Percentiles rank a stretch among this genome's conserved stretches.
phyloP scores from a whole-genome alignment of 2,329 filamentous ascomycete genomes.

The Neonectria magnoliae region DNA sequence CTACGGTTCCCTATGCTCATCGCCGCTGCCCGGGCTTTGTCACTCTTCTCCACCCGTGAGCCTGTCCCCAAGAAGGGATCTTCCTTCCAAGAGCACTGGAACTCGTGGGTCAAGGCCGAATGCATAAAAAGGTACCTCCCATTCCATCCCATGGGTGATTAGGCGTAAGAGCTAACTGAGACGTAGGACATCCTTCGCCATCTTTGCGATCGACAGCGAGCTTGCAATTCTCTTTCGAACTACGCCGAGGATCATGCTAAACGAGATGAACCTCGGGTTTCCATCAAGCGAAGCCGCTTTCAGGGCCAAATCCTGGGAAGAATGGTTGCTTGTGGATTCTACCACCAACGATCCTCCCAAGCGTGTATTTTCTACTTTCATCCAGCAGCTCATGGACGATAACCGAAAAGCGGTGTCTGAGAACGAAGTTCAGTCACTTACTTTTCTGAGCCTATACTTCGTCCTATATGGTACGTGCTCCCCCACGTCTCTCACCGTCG shows the following conservation, averaged over 20 bases:
- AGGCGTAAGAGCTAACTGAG: not conserved
- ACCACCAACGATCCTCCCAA: not conserved
- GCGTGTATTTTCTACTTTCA: not conserved
- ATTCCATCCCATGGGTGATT: fast-evolving
- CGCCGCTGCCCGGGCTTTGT: not conserved
- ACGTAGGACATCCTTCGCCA: not conserved
- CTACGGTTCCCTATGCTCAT: not conserved
- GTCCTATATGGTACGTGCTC: not conserved
- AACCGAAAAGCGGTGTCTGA: not conserved
- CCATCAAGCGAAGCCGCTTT: not conserved
- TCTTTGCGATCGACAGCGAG: not conserved
- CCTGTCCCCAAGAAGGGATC: not conserved
- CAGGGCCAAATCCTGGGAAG: not conserved
- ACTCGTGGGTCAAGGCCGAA: not conserved
- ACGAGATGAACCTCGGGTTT: not conserved
- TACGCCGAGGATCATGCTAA: not conserved
- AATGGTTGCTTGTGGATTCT: not conserved
- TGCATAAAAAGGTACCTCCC: not conserved
- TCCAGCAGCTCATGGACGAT: not conserved
- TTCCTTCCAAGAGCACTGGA: not conserved
- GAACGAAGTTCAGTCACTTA: not conserved
- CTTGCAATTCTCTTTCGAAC: not conserved
- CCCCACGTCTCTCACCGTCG: not conserved
- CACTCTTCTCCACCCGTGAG: not conserved
- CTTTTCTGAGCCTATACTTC: not conserved